Base-by-base conservation (phyloP, 2,329 filamentous ascomycete species). In the Fusarium sp. region DNA sequence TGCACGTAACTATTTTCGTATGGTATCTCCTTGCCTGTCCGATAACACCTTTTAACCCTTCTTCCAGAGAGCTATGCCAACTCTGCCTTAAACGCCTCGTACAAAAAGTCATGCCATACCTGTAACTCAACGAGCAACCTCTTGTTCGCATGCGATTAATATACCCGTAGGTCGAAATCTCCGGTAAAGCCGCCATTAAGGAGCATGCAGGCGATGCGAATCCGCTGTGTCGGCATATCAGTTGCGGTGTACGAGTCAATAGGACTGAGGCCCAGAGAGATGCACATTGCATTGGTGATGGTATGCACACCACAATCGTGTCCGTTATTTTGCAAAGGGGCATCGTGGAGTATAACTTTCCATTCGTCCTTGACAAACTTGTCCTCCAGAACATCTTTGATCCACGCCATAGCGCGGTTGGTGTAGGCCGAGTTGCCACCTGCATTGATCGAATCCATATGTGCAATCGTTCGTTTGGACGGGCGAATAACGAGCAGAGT, bases 301-400 rank as follows among this genome's bases (percentile, higher is more conserved):
- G 90, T 88, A 76, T 93, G 93, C 6, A 93, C 87, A n/a, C 92
- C 92, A 71, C 92, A 94, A 76, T 94, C 92, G 74, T 86, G 88
- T 2, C 85, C 85, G 74, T 94, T 94, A 26, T 80, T 83, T 77
- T 94, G 92, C 4, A 68, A 73, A 1, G 87, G 84, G 37, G 86
- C 87, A 18, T 79, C 77, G 45, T 85, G 82, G n/a, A 79, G 76
- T 10, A 86, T 79, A 2, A 83, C 80, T 25, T 77, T 81, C 92
- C 92, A 94, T 42, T 92, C 89, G 3, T 80, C 79, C 16, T 81
- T 80, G 4, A 83, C 75, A 73, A 86, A 93, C 8, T 79, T 78
- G 5, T 85, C 79, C 18, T 79, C 79, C 8, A 93, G 81, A 53
- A 91, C 84, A 37, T 84, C 81, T 66, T 83, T 77, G 8, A 93